These are phyloP conservation scores for Coemansia sp. DNA, from an alignment of 371 early-diverging fungal species.

Conservation along the genomic window DNA sequence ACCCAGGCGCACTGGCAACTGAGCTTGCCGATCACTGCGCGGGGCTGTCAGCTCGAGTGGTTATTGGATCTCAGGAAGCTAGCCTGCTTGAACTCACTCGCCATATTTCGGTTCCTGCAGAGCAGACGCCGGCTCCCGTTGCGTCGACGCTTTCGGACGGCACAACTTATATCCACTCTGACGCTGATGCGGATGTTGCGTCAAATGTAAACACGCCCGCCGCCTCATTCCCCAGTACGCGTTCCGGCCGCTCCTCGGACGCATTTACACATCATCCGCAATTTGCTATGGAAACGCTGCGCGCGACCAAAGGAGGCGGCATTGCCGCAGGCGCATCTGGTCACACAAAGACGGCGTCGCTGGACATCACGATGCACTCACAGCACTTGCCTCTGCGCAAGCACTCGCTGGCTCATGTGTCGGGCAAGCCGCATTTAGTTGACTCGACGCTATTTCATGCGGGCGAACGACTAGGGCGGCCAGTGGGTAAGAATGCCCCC, in stretches of 20 bases:
- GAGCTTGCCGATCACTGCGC: neutral
- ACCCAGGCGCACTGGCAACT: neutral
- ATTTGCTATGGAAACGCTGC: slow-evolving; percentile 3
- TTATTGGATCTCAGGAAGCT: neutral
- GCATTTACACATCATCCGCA: neutral
- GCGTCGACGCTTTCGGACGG: neutral
- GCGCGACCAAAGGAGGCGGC: neutral
- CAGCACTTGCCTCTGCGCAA: slow-evolving; percentile 9
- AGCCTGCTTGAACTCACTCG: slow-evolving; percentile 3
- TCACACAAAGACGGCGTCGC: slow-evolving; percentile 20
- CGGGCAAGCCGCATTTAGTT: neutral
- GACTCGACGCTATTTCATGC: neutral
- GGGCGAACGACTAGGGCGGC: slow-evolving; percentile 3
- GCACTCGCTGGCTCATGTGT: slow-evolving; percentile 10
- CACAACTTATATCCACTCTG: slow-evolving; percentile 3
- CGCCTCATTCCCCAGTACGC: neutral
- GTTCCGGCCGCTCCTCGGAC: slow-evolving; percentile 8
- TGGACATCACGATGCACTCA: slow-evolving; percentile 12
- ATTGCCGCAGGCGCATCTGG: neutral
- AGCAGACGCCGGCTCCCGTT: neutral
- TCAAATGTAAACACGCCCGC: neutral
- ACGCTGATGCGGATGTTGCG: neutral
- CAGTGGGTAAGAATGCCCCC: neutral
- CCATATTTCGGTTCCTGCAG: neutral
- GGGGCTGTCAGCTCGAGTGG: neutral